phyloP scores from a whole-genome alignment of 768 basidiomycete species.

The Mycena galericulata region DNA sequence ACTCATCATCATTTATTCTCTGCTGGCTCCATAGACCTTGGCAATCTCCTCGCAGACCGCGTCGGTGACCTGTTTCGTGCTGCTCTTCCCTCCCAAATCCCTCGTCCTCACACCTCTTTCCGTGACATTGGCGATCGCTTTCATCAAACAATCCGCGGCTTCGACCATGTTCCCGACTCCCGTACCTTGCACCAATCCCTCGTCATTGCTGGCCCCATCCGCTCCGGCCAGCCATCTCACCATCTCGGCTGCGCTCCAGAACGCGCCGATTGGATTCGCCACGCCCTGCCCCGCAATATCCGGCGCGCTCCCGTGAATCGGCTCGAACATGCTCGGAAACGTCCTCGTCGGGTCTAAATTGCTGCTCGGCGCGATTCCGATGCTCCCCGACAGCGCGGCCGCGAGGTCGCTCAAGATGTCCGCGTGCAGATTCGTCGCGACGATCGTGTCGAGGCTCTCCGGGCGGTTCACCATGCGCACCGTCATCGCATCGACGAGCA shows the following conservation, averaged over 20 bases:
- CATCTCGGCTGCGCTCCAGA: constrained; percentile 68
- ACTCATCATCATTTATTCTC: not conserved
- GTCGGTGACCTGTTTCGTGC: constrained; percentile 75
- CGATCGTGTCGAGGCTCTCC: constrained; percentile 65
- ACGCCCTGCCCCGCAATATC: constrained; percentile 67
- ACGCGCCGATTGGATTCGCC: constrained; percentile 67
- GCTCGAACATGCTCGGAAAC: constrained; percentile 64
- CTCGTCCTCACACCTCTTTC: constrained; percentile 62
- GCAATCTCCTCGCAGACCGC: constrained; percentile 72
- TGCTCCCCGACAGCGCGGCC: constrained; percentile 65
- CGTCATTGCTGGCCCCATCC: constrained; percentile 29
- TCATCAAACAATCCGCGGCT: constrained; percentile 54
- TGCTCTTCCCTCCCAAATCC: constrained; percentile 73
- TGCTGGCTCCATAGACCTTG: constrained; percentile 42
- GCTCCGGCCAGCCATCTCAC: constrained; percentile 49
- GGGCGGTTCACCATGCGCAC: constrained; percentile 61
- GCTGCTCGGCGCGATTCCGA: constrained; percentile 67
- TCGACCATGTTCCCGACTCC: constrained; percentile 49
- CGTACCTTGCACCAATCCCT: constrained; percentile 49
- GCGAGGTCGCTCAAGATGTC: constrained; percentile 70
- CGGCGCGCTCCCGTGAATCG: constrained; percentile 68
- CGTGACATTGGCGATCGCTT: constrained; percentile 53
- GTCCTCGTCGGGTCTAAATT: constrained; percentile 56
- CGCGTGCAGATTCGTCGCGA: constrained; percentile 66
- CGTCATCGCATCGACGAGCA: constrained; percentile 65